A percentile compares a stretch with the other conserved stretches of the same genome.
phyloP scores from a whole-genome alignment of 306 rosid genomes.

The Datisca glomerata region DNA sequence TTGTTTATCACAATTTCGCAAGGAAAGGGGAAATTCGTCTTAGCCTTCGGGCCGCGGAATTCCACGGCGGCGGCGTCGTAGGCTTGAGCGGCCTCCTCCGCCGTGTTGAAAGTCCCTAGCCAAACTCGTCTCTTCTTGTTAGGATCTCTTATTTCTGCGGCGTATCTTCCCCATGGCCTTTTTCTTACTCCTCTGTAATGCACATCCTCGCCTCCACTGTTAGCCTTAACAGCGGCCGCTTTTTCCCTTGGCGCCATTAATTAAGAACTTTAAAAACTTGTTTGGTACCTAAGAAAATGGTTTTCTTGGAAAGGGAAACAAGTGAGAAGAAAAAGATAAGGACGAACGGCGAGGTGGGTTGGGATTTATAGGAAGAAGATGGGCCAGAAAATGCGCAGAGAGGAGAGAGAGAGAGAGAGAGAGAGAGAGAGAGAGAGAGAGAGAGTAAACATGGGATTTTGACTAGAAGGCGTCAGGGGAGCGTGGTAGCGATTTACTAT shows the following conservation, averaged over 20 bases:
- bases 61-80: slow-evolving; percentile 54
- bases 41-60: slow-evolving; percentile 62
- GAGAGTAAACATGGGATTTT: too few relatives aligned
- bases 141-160: slow-evolving; percentile 70
- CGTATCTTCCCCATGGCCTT: slow-evolving; percentile 77
- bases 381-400: too few relatives aligned
- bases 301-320: too few relatives aligned
- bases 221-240: slow-evolving; percentile 3
- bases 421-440: too few relatives aligned
- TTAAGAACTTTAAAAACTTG: too few relatives aligned
- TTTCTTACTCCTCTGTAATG: slow-evolving; percentile 65
- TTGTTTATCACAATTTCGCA: slow-evolving; percentile 3
- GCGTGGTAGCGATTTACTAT: too few relatives aligned
- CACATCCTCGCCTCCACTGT: slow-evolving; percentile 24
- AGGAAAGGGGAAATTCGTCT: slow-evolving; percentile 38
- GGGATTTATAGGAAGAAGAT: too few relatives aligned
- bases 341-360: too few relatives aligned
- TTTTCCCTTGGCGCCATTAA: slow-evolving; percentile 62
- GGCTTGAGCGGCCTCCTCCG: slow-evolving; percentile 60
- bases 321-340: too few relatives aligned
- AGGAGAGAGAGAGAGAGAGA: too few relatives aligned
- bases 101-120: slow-evolving; percentile 72
- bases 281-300: too few relatives aligned
- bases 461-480: too few relatives aligned
- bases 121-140: slow-evolving; percentile 61